Conservation (phyloP, 805 yeast genomes). For the Yamadazyma nakazawae region DNA sequence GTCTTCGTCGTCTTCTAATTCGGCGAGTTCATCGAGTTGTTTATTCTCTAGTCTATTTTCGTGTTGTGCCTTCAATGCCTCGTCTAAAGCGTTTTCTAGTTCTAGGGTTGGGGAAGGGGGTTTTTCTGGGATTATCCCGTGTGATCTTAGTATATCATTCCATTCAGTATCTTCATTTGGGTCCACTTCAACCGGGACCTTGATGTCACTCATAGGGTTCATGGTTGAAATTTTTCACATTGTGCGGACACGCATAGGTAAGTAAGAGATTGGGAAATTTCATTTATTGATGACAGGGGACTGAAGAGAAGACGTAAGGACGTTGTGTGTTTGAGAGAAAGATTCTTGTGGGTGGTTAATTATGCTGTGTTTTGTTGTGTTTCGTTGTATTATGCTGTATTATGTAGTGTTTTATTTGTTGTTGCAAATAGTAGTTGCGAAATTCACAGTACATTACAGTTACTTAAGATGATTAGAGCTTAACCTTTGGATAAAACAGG, state of each 20-base stretch:
- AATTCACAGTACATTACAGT: background rate
- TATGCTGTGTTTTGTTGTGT: no score
- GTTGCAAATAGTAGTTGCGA: background rate
- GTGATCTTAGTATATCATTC: constrained; percentile 89
- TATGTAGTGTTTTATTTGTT: no score
- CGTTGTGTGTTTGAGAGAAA: no score
- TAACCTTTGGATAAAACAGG: no score
- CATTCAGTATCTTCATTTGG: constrained; percentile 98
- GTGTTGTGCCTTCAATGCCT: constrained; percentile 74
- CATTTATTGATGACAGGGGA: background rate
- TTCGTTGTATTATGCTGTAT: no score
- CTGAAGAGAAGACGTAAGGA: background rate
- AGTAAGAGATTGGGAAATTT: background rate
- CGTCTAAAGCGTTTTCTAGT: constrained; percentile 83
- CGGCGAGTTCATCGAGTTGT: constrained; percentile 79
- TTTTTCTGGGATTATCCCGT: constrained; percentile 89
- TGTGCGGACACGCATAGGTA: constrained; percentile 5
- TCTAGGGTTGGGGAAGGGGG: constrained; percentile 86
- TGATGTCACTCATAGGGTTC: constrained; percentile 25
- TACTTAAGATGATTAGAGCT: no score
- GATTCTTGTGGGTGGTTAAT: no score
- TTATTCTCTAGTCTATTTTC: constrained; percentile 78
- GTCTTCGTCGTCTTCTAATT: constrained; percentile 86
- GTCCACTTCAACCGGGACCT: constrained; percentile 82
- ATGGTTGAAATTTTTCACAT: constrained; percentile 6